Conservation (phyloP, 768 basidiomycete genomes). For the Lactifluus hygrophoroides region DNA sequence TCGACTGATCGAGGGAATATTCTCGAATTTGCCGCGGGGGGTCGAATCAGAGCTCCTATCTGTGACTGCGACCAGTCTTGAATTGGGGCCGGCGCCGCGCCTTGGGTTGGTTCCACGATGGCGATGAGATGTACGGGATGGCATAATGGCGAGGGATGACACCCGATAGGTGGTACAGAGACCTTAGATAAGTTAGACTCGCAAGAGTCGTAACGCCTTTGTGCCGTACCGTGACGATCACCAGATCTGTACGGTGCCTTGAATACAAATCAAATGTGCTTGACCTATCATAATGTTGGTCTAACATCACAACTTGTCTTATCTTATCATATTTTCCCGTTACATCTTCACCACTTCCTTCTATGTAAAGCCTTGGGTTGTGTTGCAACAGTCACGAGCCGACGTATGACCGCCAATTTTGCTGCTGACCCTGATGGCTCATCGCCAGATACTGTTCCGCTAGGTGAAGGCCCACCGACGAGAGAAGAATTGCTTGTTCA, state of each 20-base stretch:
- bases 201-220: too few relatives aligned
- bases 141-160: not conserved
- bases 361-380: not conserved
- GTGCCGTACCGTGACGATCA: too few relatives aligned
- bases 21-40: conserved; percentile 27
- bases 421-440: not conserved
- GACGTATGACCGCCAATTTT: not conserved
- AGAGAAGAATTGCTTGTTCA: conserved; percentile 53
- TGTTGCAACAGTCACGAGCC: not conserved
- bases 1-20: conserved; percentile 64
- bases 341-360: too few relatives aligned
- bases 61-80: not conserved
- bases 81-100: not conserved
- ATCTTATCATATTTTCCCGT: not conserved
- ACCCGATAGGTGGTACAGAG: too few relatives aligned
- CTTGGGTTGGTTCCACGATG: not conserved
- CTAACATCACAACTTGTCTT: not conserved
- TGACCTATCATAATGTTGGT: not conserved
- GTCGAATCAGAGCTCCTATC: not conserved
- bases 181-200: too few relatives aligned
- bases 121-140: not conserved
- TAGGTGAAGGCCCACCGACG: conserved; percentile 58
- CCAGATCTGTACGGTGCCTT: too few relatives aligned
- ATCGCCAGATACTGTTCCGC: conserved; percentile 27
- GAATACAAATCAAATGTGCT: too few relatives aligned